phyloP scores from a whole-genome alignment of 2,329 filamentous ascomycete species.

The Phaeophleospora eucalypticola region DNA sequence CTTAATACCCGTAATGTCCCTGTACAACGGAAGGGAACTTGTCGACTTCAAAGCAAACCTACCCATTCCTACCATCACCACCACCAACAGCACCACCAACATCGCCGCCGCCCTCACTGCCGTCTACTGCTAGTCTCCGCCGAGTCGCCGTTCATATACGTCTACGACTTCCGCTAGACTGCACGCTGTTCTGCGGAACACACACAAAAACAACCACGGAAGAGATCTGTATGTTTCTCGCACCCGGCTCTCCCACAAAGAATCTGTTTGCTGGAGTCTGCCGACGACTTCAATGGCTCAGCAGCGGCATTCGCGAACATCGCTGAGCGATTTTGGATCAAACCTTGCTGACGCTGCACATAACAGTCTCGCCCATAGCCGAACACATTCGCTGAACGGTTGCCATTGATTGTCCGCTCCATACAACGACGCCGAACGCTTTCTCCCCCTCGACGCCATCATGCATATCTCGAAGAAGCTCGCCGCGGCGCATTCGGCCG shows the following conservation, averaged over 20 bases:
- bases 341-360: background rate
- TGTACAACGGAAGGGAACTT: slow-evolving; percentile 34
- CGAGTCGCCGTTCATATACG: background rate
- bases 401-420: background rate
- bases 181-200: background rate
- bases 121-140: background rate
- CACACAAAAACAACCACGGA: slow-evolving; percentile 1
- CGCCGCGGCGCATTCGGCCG: slow-evolving; percentile 70
- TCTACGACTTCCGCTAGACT: background rate
- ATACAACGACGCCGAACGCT: background rate
- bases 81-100: background rate
- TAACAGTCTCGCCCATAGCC: background rate
- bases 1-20: slow-evolving; percentile 27
- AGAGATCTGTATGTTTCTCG: background rate
- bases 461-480: slow-evolving; percentile 98
- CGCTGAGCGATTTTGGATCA: slow-evolving; percentile 3
- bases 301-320: background rate
- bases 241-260: background rate
- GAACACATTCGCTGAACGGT: background rate
- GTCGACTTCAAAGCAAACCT: slow-evolving; percentile 31
- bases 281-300: background rate
- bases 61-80: slow-evolving; percentile 8
- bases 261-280: background rate
- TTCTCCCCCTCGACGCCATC: slow-evolving; percentile 35
- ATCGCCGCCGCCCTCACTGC: background rate